Percentiles rank a stretch among this genome's conserved stretches.
These are phyloP conservation scores for Coprinellus micaceus DNA, from an alignment of 768 basidiomycete species.

Conservation along the genomic window DNA sequence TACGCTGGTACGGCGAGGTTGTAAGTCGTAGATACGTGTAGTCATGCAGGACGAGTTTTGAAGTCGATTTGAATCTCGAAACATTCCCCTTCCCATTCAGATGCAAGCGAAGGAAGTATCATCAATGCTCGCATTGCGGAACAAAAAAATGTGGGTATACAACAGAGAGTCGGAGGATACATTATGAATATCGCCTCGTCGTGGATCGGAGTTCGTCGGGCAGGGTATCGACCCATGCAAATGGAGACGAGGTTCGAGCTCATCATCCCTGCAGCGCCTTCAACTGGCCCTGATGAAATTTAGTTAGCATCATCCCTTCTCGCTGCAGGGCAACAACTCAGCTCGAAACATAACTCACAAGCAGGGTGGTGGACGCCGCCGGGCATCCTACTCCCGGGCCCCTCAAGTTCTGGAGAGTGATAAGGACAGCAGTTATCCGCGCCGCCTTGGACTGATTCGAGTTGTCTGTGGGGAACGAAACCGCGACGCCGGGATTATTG, in stretches of 20 bases:
- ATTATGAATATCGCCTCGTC: background rate
- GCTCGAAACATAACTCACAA: no score
- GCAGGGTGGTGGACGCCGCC: constrained; percentile 49
- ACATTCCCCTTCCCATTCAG: no score
- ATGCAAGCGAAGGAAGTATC: no score
- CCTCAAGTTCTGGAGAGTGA: constrained; percentile 68
- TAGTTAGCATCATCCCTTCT: no score
- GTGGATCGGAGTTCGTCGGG: background rate
- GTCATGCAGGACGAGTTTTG: no score
- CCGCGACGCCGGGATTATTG: constrained; percentile 52
- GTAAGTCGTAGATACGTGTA: no score
- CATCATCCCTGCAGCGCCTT: constrained; percentile 21
- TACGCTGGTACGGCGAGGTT: no score
- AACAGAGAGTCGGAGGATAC: background rate
- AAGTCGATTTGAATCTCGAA: no score
- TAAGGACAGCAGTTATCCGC: constrained; percentile 55
- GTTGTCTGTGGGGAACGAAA: constrained; percentile 63
- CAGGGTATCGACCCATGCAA: background rate
- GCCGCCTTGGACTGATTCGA: constrained; percentile 50
- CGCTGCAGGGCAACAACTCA: no score
- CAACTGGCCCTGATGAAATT: constrained; percentile 28
- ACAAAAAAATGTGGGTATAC: no score
- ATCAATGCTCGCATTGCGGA: no score
- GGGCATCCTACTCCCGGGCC: constrained; percentile 72
- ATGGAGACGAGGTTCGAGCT: background rate